Base-by-base conservation (phyloP, 2,329 filamentous ascomycete genomes). In the Colletotrichum godetiae region DNA sequence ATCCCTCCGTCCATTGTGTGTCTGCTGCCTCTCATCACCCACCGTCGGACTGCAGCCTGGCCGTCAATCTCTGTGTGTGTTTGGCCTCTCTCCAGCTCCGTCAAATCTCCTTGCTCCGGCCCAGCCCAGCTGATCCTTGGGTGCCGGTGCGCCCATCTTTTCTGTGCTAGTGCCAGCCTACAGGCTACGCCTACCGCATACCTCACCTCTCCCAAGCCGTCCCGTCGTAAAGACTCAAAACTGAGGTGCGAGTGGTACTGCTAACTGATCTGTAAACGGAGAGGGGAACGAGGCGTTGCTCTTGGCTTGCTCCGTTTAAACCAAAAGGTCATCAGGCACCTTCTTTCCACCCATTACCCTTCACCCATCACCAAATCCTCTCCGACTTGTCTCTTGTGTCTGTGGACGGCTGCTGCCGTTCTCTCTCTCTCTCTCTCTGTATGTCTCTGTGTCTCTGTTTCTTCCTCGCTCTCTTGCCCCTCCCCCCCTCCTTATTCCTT, bases 221-320 rank as follows among this genome's bases (percentile, higher is more conserved):
- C 31, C 31, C 31, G 56, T 59, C 56, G 56, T 22, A 33, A 15
- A 42, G 13, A 42, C 13, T 59, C 31, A 31, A 37, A 33, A 15
- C 31, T 15, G 56, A 59, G 31, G 56, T n/a, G 56, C 56, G 6
- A 55, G 37, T 42, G 27, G 27, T 29, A 29, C 27, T 29, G 27
- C 27, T 29, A 29, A 29, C 27, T 29, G 27, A 42, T 42, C 22
- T 55, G 52, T 29, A 56, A 56, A 19, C 29, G 24, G 35, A 61
- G 58, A 61, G 35, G 37, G 37, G 58, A 49, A 61, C 24, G 35
- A 61, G 58, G 58, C 58, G 58, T 27, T 27, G 58, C 35, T 61
- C 58, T 19, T 61, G 58, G 60, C 46, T 52, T 49, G 46, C 42
- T 52, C 60, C 46, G 60, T 63, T 63, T 52, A 49, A 49, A 49